Conservation (phyloP, 371 early-diverging fungal species). For the Actinomucor elegans region DNA sequence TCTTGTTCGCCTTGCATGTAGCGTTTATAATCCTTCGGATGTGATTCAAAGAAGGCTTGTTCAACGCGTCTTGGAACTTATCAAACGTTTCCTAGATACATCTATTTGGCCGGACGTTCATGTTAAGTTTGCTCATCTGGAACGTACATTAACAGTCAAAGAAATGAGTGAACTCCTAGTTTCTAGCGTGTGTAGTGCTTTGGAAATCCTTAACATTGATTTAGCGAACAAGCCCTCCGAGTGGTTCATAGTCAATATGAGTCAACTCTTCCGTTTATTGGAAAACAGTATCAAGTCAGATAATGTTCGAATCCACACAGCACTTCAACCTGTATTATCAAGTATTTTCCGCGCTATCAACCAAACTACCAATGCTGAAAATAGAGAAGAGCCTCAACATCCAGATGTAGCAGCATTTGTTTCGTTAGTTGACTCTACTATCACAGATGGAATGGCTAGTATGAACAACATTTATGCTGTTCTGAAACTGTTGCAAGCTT, state of each 20-base stretch:
- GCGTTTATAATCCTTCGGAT: constrained; percentile 57
- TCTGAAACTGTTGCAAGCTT: constrained; percentile 73
- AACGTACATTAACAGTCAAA: constrained; percentile 39
- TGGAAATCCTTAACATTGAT: constrained; percentile 70
- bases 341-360: constrained; percentile 60
- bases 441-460: constrained; percentile 67
- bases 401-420: constrained; percentile 63
- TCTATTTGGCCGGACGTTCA: constrained; percentile 64
- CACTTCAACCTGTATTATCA: constrained; percentile 67
- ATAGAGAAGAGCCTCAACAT: constrained; percentile 21
- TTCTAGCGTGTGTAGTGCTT: constrained; percentile 55
- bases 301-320: constrained; percentile 58
- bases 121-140: constrained; percentile 51
- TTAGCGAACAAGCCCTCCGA: constrained; percentile 58
- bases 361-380: constrained; percentile 13
- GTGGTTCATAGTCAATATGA: constrained; percentile 73
- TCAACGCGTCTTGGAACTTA: constrained; percentile 60
- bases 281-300: constrained; percentile 73
- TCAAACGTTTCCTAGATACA: constrained; percentile 59
- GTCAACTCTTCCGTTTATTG: constrained; percentile 64
- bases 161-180: constrained; percentile 42
- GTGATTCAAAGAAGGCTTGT: constrained; percentile 52
- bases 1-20: constrained; percentile 73
- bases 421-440: constrained; percentile 59
- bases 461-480: constrained; percentile 68